A percentile compares a stretch with the other conserved stretches of the same genome.
phyloP scores from a whole-genome alignment of 305 asterid species.

The Caryopteris hybrid region DNA sequence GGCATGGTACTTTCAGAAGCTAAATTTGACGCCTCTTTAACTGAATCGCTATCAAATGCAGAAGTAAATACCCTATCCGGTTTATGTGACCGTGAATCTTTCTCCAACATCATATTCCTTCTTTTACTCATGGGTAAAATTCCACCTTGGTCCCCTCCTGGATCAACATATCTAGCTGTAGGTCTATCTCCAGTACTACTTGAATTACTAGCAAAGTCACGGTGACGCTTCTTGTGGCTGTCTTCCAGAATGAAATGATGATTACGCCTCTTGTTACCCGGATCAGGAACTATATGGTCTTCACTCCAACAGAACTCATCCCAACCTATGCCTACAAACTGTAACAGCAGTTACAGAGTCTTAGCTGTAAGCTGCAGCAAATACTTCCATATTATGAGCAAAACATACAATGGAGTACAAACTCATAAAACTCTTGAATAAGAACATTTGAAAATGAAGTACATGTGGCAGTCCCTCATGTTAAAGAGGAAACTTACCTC shows the following conservation, averaged over 20 bases:
- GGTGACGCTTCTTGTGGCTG: slow-evolving; percentile 36
- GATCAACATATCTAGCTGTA: slow-evolving; percentile 25
- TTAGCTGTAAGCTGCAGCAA: slow-evolving; percentile 42
- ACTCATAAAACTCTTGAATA: no score
- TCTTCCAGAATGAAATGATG: slow-evolving; percentile 30
- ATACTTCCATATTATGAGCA: slow-evolving; percentile 30
- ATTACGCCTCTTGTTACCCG: slow-evolving; percentile 26
- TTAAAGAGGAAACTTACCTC: slow-evolving; percentile 34
- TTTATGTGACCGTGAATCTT: slow-evolving; percentile 31
- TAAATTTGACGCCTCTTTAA: slow-evolving; percentile 38
- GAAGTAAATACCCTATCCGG: slow-evolving; percentile 36
- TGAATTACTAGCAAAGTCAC: slow-evolving; percentile 28
- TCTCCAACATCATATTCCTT: slow-evolving; percentile 43
- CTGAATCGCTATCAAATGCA: slow-evolving; percentile 27
- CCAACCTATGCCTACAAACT: slow-evolving; percentile 61
- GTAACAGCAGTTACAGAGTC: slow-evolving; percentile 44
- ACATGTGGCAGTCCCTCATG: neutral
- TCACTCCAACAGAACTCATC: slow-evolving; percentile 50
- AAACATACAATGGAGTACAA: slow-evolving; percentile 5
- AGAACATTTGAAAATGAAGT: neutral
- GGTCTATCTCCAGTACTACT: slow-evolving; percentile 31
- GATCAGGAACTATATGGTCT: slow-evolving; percentile 64
- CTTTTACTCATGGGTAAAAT: slow-evolving; percentile 24
- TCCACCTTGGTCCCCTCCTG: slow-evolving; percentile 30
- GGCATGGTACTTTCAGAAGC: slow-evolving; percentile 40